Evolutionary conservation across 2,329 filamentous ascomycete genomes (phyloP).

Genomic region (Magnaporthiopsis rhizophila): DNA sequence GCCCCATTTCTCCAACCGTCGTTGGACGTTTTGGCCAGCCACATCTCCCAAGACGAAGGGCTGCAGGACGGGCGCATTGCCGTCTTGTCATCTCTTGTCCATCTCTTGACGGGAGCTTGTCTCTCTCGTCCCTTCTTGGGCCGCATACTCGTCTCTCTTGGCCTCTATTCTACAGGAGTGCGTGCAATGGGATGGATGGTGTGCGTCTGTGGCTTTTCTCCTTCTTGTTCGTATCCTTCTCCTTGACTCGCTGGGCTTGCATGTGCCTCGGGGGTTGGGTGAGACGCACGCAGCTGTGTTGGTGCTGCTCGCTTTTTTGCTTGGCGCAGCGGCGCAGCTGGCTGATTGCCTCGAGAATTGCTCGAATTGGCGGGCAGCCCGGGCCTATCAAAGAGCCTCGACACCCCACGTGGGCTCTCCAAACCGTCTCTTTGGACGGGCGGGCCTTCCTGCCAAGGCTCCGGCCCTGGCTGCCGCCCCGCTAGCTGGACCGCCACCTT

Average conservation of each 20-base stretch:
- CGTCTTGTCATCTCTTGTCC: constrained; percentile 2
- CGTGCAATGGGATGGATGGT: too few relatives aligned
- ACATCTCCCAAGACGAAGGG: not conserved
- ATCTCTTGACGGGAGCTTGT: constrained; percentile 3
- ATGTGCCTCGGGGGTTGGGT: too few relatives aligned
- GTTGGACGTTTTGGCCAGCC: constrained; percentile 1
- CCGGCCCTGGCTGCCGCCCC: not conserved
- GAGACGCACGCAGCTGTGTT: not conserved
- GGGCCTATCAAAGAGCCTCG: not conserved
- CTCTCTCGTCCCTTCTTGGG: not conserved
- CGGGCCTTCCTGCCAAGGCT: not conserved
- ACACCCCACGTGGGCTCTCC: not conserved
- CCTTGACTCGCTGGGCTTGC: too few relatives aligned
- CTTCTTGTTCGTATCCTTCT: too few relatives aligned
- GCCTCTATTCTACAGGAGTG: too few relatives aligned
- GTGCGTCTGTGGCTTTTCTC: too few relatives aligned
- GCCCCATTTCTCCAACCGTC: not conserved
- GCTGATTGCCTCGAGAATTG: not conserved
- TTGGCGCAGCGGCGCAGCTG: not conserved
- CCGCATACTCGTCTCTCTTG: too few relatives aligned
- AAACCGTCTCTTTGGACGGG: not conserved
- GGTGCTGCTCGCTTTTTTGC: not conserved
- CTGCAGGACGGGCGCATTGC: not conserved
- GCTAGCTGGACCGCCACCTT: not conserved
- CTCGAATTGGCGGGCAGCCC: not conserved